Percentiles rank a stretch among this genome's conserved stretches.
Evolutionary conservation across 768 basidiomycete genomes (phyloP).

Genomic region (Krasilnikovozyma curviuscula): DNA sequence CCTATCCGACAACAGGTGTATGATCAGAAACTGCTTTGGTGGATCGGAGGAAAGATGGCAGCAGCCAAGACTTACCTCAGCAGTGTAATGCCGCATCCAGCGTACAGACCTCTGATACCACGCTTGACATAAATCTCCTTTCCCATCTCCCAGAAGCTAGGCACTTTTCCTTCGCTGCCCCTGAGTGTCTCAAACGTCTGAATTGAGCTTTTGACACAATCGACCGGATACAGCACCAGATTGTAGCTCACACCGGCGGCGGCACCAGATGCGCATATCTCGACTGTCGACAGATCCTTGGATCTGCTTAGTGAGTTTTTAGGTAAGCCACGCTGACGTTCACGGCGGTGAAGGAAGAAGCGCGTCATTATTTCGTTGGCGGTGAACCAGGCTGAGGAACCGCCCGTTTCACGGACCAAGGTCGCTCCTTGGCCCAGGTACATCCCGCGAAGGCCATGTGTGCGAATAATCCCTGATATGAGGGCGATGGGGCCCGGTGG

Average conservation of each 20-base stretch:
- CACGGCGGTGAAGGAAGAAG: slow-evolving; percentile 32
- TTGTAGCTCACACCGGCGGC: slow-evolving; percentile 10
- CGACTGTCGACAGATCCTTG: slow-evolving; percentile 8
- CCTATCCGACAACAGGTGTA: too few relatives aligned
- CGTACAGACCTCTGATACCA: slow-evolving; percentile 70
- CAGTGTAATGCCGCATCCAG: too few relatives aligned
- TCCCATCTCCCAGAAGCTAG: slow-evolving; percentile 23
- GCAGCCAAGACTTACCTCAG: too few relatives aligned
- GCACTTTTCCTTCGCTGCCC: slow-evolving; percentile 6
- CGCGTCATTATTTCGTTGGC: slow-evolving; percentile 60
- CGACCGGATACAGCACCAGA: slow-evolving; percentile 80
- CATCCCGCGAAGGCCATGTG: slow-evolving; percentile 59
- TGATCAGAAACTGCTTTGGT: too few relatives aligned
- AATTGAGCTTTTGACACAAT: slow-evolving; percentile 82
- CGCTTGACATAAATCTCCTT: slow-evolving; percentile 50
- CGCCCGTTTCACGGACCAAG: slow-evolving; percentile 78
- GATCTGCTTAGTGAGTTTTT: neutral
- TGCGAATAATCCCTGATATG: slow-evolving; percentile 41
- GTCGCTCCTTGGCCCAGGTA: slow-evolving; percentile 95
- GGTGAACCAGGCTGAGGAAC: slow-evolving; percentile 75
- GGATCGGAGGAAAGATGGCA: too few relatives aligned
- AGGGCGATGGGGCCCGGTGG: slow-evolving; percentile 58
- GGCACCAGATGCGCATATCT: slow-evolving; percentile 7
- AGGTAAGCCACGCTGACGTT: neutral
- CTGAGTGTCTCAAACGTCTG: slow-evolving; percentile 83